Evolutionary conservation across 495 filamentous ascomycete genomes (phyloP), one percentile per base, ranked within the genome.

Genomic region (Aspergillus panamensis): DNA sequence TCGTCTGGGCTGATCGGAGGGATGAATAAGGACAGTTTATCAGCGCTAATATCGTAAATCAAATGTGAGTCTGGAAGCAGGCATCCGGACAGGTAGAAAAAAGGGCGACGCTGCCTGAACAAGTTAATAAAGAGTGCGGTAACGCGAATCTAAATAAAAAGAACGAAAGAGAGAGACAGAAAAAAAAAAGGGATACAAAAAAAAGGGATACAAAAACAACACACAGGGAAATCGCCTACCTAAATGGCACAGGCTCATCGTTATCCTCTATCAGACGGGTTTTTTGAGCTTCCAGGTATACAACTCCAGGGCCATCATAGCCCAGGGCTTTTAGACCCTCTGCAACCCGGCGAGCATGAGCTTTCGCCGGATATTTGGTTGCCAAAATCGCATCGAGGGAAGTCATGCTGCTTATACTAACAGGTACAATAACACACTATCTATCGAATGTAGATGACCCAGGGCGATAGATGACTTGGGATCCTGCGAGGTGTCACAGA

Each of bases 1-100:
- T 84, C 85, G 30, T 95, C 89, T 43, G 91, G 84, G 54, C 95
- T 84, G 66, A 96, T 82, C 2, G 91, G 88, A 6, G 95, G 93
- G 60, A 99, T 94, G 77, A 90, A 99, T 51, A 97, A 86, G 8
- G 90, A 97, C 20, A 91, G 81, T 62, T 85, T 82, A 60, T 82
- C 77, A 19, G 79, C 78, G 45, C 78, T 74, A 48, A 96, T 84
- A 62, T 94, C 84, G 78, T 97, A 96, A 53, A 88, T 82, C 51
- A 92, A 79, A 69, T 84, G 87, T 64, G 86, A 88, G 72, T 97
- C 92, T 49, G 91, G 84, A 20, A 92, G 78, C 30, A 84, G 74
- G 69, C 90, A 96, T 63, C 95, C 95, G 14, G 90, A 90, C 25
- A 99, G 79, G 74, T 99, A 97, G 83, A 88, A 96, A 78, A 99